Evolutionary conservation across 2,329 filamentous ascomycete genomes (phyloP), one percentile per base, ranked within the genome.

Genomic region (Colletotrichum sp.): DNA sequence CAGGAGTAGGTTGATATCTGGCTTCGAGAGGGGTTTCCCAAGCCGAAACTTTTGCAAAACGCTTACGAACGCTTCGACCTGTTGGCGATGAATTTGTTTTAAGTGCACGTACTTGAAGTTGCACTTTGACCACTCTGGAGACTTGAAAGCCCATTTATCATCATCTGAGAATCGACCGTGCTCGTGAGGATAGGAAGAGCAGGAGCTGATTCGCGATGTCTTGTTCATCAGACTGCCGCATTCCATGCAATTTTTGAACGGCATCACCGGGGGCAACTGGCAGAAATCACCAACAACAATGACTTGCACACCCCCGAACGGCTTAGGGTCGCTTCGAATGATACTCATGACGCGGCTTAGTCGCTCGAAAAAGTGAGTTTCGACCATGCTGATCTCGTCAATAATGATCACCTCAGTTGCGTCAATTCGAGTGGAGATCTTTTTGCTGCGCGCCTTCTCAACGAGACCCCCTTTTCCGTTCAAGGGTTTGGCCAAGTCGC

Each of bases 341-440:
- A 2, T 3, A 7, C 55, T 9, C 30, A 73, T 58, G 3, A 93
- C 90, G 0, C 91, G 91, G 0, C 92, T 89, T 0, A 93, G 80
- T 16, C 71, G 71, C 78, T 92, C 90, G 76, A 87, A 92, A 72
- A 93, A 93, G 78, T 93, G 92, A 88, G 88, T 91, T 63, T 92
- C 90, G 0, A 93, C 86, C 92, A 94, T 94, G 76, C 89, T 92
- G 74, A 94, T 90, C 81, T 94, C 92, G 77, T 94, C 92, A 15
- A 94, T 90, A 21, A 94, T 87, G 2, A 34, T 34, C 32, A 34
- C 32, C 0, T 34, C 32, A 34, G 32, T 34, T 34, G 32, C 32
- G 32, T 34, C 32, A 34, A 34, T 34, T 34, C 32, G 32, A 34
- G 32, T 34, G 32, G 13, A 34, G 32, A 34, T 1, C 32, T 34